phyloP scores from a whole-genome alignment of 805 yeast genomes.

The Yamadazyma scolyti region DNA sequence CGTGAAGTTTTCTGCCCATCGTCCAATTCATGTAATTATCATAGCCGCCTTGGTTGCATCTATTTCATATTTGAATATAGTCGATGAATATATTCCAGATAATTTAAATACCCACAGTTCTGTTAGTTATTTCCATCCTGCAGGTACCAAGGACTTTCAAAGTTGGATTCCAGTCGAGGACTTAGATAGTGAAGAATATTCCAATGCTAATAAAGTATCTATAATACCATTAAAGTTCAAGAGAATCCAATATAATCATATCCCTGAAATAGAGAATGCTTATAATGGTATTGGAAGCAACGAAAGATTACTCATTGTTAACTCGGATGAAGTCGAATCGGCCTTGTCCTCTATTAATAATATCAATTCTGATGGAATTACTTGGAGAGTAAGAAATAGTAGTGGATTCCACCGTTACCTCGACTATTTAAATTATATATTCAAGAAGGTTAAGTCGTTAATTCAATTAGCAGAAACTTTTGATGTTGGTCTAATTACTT shows the following conservation, averaged over 20 bases:
- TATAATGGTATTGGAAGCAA: conserved; percentile 37
- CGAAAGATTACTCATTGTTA: conserved; percentile 40
- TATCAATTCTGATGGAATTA: conserved; percentile 39
- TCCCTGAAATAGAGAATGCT: conserved; percentile 41
- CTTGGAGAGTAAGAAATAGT: conserved; percentile 60
- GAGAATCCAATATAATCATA: conserved; percentile 33
- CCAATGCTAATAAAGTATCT: conserved; percentile 44
- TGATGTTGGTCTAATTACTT: conserved; percentile 72
- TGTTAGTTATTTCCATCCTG: conserved; percentile 31
- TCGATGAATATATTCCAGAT: conserved; percentile 60
- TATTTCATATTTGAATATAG: conserved; percentile 70
- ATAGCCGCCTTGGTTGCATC: conserved; percentile 72
- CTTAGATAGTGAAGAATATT: conserved; percentile 21
- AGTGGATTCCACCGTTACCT: conserved; percentile 55
- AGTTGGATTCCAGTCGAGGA: conserved; percentile 52
- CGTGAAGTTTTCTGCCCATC: conserved; percentile 63
- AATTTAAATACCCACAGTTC: conserved; percentile 23
- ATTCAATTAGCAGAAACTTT: conserved; percentile 76
- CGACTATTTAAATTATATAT: conserved; percentile 43
- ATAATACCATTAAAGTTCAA: conserved; percentile 59
- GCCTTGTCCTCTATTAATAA: conserved; percentile 21
- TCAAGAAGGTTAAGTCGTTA: conserved; percentile 39
- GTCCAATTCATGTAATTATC: conserved; percentile 85
- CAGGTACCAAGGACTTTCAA: conserved; percentile 27
- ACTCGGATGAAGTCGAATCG: conserved; percentile 21